Base-by-base conservation (phyloP, 192 early-diverging fungal genomes). In the Coemansia sp. region DNA sequence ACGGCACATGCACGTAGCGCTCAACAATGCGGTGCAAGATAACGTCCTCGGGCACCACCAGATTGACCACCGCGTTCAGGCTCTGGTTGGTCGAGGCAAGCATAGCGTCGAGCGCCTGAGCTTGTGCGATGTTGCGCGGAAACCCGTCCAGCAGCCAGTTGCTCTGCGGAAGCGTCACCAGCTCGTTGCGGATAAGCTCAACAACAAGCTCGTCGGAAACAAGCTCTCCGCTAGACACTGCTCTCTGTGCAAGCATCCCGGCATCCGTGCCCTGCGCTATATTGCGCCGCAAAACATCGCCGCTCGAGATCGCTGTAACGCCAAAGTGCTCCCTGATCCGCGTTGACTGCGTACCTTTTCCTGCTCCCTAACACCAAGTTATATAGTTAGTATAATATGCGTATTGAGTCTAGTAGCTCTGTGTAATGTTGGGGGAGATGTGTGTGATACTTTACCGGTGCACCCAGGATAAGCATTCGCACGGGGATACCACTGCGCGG, bases 1-100 rank as follows among this genome's bases (percentile, higher is more conserved):
- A 90, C 16, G 89, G 86, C 63, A 89, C 88, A 74, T 98, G 97
- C 56, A 98, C 92, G 89, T 94, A 98, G 34, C 97, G 90, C 84
- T 95, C 95, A 81, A 92, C 89, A 52, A 99, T 95, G 10, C 97
- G 87, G 65, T 93, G 84, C 61, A 99, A 71, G 52, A 97, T 96
- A 12, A 94, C 92, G 60, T 87, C 86, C 70, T 95, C 92, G 10
- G 97, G 95, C 20, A 99, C 97, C 64, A 90, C 88, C 60, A 99
- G 78, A 70, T 97, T 93, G 45, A 98, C 86, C 16, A 97, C 95
- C 9, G 92, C 70, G 70, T 92, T 92, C 52, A 98, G 79, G 13
- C 91, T 85, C 69, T 91, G 88, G 59, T 69, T 71, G 20, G 71
- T 63, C 24, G 81, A 68, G 7, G 39, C 59, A 1, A 75, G 71